Evolutionary conservation across 1,284 basidiomycete genomes (phyloP).

Genomic region (Marasmius sp.): DNA sequence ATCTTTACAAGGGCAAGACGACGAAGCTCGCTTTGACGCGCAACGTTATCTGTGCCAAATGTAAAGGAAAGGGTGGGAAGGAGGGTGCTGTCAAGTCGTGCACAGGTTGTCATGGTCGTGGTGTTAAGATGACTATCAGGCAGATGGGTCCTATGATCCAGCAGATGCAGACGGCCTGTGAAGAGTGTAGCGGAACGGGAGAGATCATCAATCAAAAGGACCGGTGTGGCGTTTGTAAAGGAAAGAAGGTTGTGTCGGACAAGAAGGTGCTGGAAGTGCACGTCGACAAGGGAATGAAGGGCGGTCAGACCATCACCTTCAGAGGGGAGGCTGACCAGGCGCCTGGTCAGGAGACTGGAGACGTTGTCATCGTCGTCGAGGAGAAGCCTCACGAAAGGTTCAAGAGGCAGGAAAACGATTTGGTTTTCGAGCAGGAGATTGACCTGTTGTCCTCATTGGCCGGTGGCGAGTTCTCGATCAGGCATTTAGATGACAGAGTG

Average conservation of each 20-base stretch:
- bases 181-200: slow-evolving; percentile 89
- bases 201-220: slow-evolving; percentile 96
- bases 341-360: slow-evolving; percentile 88
- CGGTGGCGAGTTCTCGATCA: slow-evolving; percentile 90
- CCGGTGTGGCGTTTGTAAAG: slow-evolving; percentile 91
- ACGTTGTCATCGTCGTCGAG: slow-evolving; percentile 97
- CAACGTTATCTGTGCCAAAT: slow-evolving; percentile 91
- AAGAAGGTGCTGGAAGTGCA: slow-evolving; percentile 99
- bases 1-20: slow-evolving; percentile 98
- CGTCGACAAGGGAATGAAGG: slow-evolving; percentile 99
- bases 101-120: slow-evolving; percentile 83
- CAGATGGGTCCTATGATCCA: slow-evolving; percentile 99
- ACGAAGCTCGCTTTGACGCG: slow-evolving; percentile 97
- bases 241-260: slow-evolving; percentile 93
- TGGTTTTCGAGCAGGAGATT: slow-evolving; percentile 85
- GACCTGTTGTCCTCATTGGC: slow-evolving; percentile 94
- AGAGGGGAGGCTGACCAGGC: slow-evolving; percentile 96
- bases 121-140: slow-evolving; percentile 88
- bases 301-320: slow-evolving; percentile 95
- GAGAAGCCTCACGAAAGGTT: slow-evolving; percentile 93
- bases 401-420: slow-evolving; percentile 92
- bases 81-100: slow-evolving; percentile 92
- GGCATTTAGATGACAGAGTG: slow-evolving; percentile 92
- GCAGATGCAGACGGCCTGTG: slow-evolving; percentile 95
- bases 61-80: slow-evolving; percentile 96